These are phyloP conservation scores for Lepiota venenata DNA, from an alignment of 768 basidiomycete genomes.

Conservation along the genomic window DNA sequence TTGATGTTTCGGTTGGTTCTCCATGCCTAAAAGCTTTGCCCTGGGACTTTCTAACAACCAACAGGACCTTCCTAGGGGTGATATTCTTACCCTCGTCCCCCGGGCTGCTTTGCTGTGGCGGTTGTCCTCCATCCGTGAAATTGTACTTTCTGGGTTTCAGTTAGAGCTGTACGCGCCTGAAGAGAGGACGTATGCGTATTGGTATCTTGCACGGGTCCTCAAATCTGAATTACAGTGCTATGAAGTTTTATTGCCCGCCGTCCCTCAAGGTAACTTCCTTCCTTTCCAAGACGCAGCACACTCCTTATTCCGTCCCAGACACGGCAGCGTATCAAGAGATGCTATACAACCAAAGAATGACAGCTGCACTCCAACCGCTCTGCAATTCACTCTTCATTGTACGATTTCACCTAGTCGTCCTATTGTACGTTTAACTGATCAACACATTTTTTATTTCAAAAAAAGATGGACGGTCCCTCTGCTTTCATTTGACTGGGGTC, in stretches of 20 bases:
- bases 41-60: neutral
- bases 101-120: conserved; percentile 54
- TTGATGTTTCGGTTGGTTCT: conserved; percentile 27
- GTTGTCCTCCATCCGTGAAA: conserved; percentile 56
- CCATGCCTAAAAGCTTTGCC: conserved; percentile 4
- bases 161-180: conserved; percentile 66
- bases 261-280: conserved; percentile 33
- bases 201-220: conserved; percentile 60
- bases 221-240: conserved; percentile 53
- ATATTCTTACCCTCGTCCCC: conserved; percentile 40
- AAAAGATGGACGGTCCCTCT: conserved; percentile 45
- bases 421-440: neutral
- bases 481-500: conserved; percentile 45
- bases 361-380: conserved; percentile 57
- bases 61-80: conserved; percentile 28
- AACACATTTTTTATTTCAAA: neutral
- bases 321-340: conserved; percentile 41
- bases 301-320: conserved; percentile 23
- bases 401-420: conserved; percentile 16
- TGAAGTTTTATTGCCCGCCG: conserved; percentile 39
- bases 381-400: conserved; percentile 54
- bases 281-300: neutral
- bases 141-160: conserved; percentile 75
- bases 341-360: conserved; percentile 43
- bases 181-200: conserved; percentile 74